A percentile compares a stretch with the other conserved stretches of the same genome.
Evolutionary conservation across 768 basidiomycete species (phyloP).

Genomic region (Mycena amicta): DNA sequence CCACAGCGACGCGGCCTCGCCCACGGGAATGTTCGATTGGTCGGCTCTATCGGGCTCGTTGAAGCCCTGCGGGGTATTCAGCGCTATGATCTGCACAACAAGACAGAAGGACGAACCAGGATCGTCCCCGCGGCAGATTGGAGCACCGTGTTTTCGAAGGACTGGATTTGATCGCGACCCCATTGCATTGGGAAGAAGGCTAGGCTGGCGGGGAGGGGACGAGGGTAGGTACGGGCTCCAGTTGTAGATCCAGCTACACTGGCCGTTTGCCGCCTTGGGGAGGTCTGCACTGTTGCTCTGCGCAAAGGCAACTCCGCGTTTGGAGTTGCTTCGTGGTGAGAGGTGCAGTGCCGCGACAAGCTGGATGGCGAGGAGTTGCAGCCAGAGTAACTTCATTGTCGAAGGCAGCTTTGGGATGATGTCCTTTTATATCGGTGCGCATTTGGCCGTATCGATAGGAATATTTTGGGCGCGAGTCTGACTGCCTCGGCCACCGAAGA

Average conservation of each 20-base stretch:
- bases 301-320: conserved; percentile 13
- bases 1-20: conserved; percentile 25
- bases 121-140: conserved; percentile 1
- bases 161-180: conserved; percentile 9
- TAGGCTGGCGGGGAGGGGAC: neutral
- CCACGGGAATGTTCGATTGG: conserved; percentile 21
- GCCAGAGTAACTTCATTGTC: no score
- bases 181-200: conserved; percentile 26
- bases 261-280: neutral
- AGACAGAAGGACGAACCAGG: neutral
- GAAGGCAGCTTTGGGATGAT: no score
- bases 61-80: conserved; percentile 24
- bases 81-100: neutral
- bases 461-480: no score
- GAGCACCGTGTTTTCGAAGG: conserved; percentile 4
- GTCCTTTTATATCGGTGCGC: no score
- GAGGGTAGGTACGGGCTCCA: conserved; percentile 6
- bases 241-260: conserved; percentile 16
- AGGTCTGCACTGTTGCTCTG: conserved; percentile 3
- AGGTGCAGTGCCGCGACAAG: neutral
- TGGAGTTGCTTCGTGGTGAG: conserved; percentile 1
- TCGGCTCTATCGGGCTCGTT: conserved; percentile 24
- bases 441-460: no score
- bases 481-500: no score
- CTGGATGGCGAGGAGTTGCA: neutral